phyloP scores from a whole-genome alignment of 192 early-diverging fungal genomes.

The Entomortierella parvispora region DNA sequence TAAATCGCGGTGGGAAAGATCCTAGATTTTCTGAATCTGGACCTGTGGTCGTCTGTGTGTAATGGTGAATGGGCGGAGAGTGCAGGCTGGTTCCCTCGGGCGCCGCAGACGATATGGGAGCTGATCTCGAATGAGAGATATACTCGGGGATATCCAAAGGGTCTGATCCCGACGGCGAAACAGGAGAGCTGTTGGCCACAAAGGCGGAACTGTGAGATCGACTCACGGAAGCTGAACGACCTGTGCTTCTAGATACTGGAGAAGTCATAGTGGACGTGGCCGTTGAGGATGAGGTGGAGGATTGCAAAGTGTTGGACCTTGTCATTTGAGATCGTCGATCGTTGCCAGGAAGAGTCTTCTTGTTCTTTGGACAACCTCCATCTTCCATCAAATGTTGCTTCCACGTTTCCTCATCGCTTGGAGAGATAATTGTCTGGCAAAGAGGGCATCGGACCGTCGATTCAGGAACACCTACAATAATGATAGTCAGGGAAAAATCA shows the following conservation, averaged over 20 bases:
- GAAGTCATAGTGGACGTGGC: too few species aligned
- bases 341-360: slow-evolving; percentile 15
- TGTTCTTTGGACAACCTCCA: slow-evolving; percentile 67
- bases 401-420: slow-evolving; percentile 69
- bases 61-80: not conserved
- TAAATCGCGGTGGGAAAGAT: not conserved
- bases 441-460: slow-evolving; percentile 65
- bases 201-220: not conserved
- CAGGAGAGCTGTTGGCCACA: not conserved
- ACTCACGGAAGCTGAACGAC: not conserved
- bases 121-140: not conserved
- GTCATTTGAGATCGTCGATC: too few species aligned
- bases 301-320: too few species aligned
- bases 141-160: not conserved
- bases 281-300: too few species aligned
- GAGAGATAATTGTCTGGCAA: slow-evolving; percentile 64
- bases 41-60: not conserved
- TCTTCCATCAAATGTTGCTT: slow-evolving; percentile 67
- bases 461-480: slow-evolving; percentile 9
- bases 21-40: not conserved
- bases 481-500: not conserved
- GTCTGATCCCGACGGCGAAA: not conserved
- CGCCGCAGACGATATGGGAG: not conserved
- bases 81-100: not conserved
- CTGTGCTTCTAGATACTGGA: too few species aligned